Conservation (phyloP, 2,329 filamentous ascomycete species). For the Diaporthe sp. region DNA sequence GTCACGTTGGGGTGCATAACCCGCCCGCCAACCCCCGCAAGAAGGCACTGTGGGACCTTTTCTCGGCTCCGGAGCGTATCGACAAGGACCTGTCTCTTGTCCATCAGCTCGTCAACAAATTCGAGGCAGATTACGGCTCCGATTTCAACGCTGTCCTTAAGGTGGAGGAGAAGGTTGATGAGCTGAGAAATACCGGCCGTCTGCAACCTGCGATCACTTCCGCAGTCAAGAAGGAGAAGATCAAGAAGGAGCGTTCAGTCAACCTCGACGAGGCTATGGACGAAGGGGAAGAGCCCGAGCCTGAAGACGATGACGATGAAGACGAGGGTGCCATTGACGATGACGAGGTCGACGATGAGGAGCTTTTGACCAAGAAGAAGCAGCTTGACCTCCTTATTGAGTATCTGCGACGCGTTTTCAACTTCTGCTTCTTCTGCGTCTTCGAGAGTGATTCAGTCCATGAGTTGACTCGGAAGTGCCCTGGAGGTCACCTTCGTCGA, state of each 20-base stretch:
- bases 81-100: constrained; percentile 90
- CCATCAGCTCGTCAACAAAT: constrained; percentile 83
- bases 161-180: constrained; percentile 89
- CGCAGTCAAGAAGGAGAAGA: constrained; percentile 67
- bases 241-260: constrained; percentile 71
- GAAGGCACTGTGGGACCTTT: constrained; percentile 97
- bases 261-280: constrained; percentile 74
- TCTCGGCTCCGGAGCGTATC: constrained; percentile 93
- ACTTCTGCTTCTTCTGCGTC: constrained; percentile 99
- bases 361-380: constrained; percentile 93
- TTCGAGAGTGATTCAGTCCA: constrained; percentile 98
- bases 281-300: constrained; percentile 73
- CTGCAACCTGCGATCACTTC: constrained; percentile 76
- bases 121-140: constrained; percentile 86
- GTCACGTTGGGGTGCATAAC: constrained; percentile 96
- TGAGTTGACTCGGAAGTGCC: constrained; percentile 94
- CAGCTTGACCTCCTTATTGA: constrained; percentile 96
- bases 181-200: constrained; percentile 80
- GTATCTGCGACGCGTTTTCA: constrained; percentile 96
- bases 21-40: constrained; percentile 88
- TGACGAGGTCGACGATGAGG: constrained; percentile 91
- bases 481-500: constrained; percentile 94
- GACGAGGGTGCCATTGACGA: constrained; percentile 84
- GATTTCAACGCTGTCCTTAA: constrained; percentile 83
- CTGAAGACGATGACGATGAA: constrained; percentile 82